Evolutionary conservation across 192 early-diverging fungal genomes (phyloP), one percentile per base, ranked within the genome.

Genomic region (Lobosporangium transversale): DNA sequence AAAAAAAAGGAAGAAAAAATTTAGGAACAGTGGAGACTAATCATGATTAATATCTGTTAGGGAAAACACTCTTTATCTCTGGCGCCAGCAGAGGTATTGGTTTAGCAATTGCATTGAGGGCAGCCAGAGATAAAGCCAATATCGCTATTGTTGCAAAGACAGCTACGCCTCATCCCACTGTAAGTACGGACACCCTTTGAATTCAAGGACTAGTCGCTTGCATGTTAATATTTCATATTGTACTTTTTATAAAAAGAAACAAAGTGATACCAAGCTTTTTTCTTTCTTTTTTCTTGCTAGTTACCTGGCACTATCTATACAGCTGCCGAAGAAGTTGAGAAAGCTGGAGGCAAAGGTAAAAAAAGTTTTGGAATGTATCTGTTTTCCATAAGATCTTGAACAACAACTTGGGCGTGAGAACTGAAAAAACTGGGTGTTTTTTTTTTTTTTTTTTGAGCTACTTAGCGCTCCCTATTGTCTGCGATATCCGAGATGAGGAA

Each of bases 241-340:
- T n/a, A n/a, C n/a, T n/a, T n/a, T n/a, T n/a, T n/a, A n/a, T n/a
- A n/a, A n/a, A n/a, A n/a, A n/a, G n/a, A n/a, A n/a, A n/a, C n/a
- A n/a, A n/a, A 10, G 24, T 53, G 4, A 12, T 29, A 29, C 29
- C 4, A 26, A 3, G 21, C 26, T 21, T 53, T 21, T 53, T 27
- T 53, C 21, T 27, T 53, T 62, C 29, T n/a, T 53, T 56, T 59
- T 18, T 36, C 0, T 47, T 4, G 14, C 23, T 70, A 91, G 85
- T 88, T 95, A 8, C 92, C 92, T 8, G 94, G 94, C 59, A 95
- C 94, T 1, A 93, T 95, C 62, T 91, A 86, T 79, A 86, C 88
- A 18, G 89, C 92, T 20, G 94, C 93, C 29, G 78, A 85, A 51
- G 91, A 88, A 42, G 89, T 95, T 44, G 88, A 90, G 58, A 75